These are phyloP conservation scores for Lachnellula cervina DNA, from an alignment of 2,329 filamentous ascomycete species.

Conservation along the genomic window DNA sequence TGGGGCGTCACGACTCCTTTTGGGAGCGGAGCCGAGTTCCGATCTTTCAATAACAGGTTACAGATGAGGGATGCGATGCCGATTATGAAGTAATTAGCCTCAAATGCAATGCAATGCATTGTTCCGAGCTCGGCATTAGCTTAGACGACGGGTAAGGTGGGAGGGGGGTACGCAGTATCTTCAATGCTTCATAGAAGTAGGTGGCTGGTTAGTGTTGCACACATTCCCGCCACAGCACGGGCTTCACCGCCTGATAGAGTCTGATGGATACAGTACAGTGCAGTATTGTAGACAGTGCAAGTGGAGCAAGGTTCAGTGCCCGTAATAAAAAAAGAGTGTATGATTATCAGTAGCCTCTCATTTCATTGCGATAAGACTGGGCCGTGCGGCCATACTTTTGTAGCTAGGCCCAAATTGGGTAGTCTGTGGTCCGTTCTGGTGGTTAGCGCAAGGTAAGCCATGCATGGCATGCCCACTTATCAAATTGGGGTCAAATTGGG, in stretches of 20 bases:
- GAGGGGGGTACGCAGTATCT: neutral
- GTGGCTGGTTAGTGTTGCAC: no score
- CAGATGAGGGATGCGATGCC: neutral
- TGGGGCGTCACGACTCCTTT: neutral
- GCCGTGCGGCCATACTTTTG: conserved; percentile 4
- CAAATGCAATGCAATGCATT: neutral
- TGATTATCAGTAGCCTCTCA: conserved; percentile 13
- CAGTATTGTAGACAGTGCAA: no score
- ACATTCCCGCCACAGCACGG: neutral
- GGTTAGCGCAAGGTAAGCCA: neutral
- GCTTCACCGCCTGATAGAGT: neutral
- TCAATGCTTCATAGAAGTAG: neutral
- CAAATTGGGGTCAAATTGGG: no score
- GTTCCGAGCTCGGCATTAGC: neutral
- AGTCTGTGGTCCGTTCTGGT: neutral
- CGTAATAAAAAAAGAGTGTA: neutral
- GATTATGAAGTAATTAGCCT: neutral
- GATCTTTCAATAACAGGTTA: neutral
- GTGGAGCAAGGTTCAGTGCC: conserved; percentile 1
- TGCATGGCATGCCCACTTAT: neutral
- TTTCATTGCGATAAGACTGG: conserved; percentile 13
- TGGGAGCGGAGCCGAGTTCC: neutral
- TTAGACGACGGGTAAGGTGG: neutral
- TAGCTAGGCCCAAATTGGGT: neutral
- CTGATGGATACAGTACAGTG: no score